Percentiles rank a stretch among this genome's conserved stretches.
Conservation (phyloP, 371 early-diverging fungal species). For the Syncephalastrum sp. region DNA sequence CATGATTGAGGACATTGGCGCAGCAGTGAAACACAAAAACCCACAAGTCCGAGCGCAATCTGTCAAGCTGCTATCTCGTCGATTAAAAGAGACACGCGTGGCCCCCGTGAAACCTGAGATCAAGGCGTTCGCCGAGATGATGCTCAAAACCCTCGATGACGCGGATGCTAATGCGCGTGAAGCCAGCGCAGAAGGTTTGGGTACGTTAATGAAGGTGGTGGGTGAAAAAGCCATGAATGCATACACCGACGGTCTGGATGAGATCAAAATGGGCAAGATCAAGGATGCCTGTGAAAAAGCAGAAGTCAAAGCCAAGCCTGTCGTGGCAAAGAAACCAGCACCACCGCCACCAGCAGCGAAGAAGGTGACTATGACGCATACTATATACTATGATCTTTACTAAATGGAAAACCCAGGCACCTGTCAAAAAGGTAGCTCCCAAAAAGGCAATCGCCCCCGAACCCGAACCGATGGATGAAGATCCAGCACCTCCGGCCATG, state of each 20-base stretch:
- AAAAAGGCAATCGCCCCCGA: conserved; percentile 25
- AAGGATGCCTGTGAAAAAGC: conserved; percentile 86
- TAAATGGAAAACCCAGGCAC: conserved; percentile 3
- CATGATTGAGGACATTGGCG: conserved; percentile 70
- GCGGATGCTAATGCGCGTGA: conserved; percentile 86
- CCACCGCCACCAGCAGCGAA: conserved; percentile 38
- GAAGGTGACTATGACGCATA: conserved; percentile 8
- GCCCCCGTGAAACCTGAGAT: conserved; percentile 77
- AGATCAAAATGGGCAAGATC: conserved; percentile 84
- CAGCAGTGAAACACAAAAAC: conserved; percentile 81
- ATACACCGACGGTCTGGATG: conserved; percentile 83
- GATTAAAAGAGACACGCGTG: conserved; percentile 65
- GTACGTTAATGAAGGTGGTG: conserved; percentile 83
- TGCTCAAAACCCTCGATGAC: conserved; percentile 83
- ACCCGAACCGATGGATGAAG: conserved; percentile 27
- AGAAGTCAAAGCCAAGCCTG: conserved; percentile 66
- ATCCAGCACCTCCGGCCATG: conserved; percentile 28
- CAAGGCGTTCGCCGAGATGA: conserved; percentile 71
- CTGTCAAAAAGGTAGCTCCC: conserved; percentile 21
- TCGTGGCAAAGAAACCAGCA: conserved; percentile 42
- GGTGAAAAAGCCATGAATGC: conserved; percentile 74
- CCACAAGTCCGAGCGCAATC: conserved; percentile 85
- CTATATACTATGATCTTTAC: conserved; percentile 2
- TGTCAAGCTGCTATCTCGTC: conserved; percentile 69
- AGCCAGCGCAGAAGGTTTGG: conserved; percentile 84